Conservation (phyloP, 345 rosid species). For the Zanthoxylum bungeanum region DNA sequence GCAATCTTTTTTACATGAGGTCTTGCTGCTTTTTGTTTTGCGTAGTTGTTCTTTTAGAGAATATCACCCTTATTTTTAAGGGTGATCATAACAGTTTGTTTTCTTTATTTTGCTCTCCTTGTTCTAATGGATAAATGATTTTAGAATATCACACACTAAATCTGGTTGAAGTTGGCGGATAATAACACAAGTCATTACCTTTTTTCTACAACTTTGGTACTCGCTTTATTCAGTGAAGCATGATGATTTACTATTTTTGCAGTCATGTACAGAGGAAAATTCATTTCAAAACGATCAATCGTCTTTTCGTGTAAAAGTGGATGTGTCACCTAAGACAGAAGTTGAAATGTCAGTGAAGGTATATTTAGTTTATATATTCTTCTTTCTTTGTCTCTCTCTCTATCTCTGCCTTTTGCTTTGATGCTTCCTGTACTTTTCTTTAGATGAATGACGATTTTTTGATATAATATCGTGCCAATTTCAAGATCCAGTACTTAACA, state of each 20-base stretch:
- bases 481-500: constrained; percentile 1
- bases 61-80: not conserved
- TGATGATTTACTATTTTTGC: constrained; percentile 19
- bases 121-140: not conserved
- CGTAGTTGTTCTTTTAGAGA: not conserved
- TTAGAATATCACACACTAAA: not conserved
- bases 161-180: not conserved
- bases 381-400: not conserved
- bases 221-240: not conserved
- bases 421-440: not conserved
- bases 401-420: not conserved
- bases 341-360: constrained; percentile 62
- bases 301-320: constrained; percentile 51
- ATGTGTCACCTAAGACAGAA: constrained; percentile 47
- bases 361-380: constrained; percentile 20
- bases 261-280: constrained; percentile 37
- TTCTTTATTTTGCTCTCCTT: not conserved
- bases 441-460: not conserved
- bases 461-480: constrained; percentile 2
- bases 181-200: not conserved
- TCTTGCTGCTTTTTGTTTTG: not conserved
- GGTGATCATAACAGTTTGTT: not conserved
- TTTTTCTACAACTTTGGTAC: not conserved
- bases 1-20: not conserved
- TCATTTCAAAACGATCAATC: constrained; percentile 35